Conservation (phyloP, 768 basidiomycete genomes). For the Trametes coccinea region DNA sequence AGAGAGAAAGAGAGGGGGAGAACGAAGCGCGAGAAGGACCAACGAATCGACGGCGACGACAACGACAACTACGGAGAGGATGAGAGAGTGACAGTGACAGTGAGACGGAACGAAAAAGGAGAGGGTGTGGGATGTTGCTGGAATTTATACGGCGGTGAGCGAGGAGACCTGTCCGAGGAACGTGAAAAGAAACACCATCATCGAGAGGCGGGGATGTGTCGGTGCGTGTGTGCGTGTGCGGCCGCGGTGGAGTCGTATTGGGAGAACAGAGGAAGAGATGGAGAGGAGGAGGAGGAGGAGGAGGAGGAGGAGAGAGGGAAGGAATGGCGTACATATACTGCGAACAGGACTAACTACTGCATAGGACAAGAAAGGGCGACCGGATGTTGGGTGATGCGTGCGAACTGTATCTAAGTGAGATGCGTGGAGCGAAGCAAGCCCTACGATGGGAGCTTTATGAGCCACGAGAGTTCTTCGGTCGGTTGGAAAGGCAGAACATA, state of each 20-base stretch:
- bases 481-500: neutral
- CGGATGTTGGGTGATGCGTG: neutral
- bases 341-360: slow-evolving; percentile 15
- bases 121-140: no score
- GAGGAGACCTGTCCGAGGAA: no score
- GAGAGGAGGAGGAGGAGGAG: neutral
- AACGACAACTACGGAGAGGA: no score
- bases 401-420: neutral
- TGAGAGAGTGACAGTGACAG: no score
- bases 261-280: no score
- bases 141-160: neutral
- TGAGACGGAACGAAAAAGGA: no score
- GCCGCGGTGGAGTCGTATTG: neutral
- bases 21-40: no score
- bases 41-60: no score
- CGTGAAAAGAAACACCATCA: no score
- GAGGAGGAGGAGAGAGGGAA: neutral
- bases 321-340: slow-evolving; percentile 3
- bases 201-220: no score
- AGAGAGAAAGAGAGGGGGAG: no score
- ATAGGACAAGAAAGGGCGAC: slow-evolving; percentile 7
- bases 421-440: neutral
- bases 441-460: neutral
- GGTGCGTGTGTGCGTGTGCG: neutral
- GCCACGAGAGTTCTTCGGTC: neutral